Evolutionary conservation across 371 early-diverging fungal species (phyloP).

Genomic region (Mortierella sp.): DNA sequence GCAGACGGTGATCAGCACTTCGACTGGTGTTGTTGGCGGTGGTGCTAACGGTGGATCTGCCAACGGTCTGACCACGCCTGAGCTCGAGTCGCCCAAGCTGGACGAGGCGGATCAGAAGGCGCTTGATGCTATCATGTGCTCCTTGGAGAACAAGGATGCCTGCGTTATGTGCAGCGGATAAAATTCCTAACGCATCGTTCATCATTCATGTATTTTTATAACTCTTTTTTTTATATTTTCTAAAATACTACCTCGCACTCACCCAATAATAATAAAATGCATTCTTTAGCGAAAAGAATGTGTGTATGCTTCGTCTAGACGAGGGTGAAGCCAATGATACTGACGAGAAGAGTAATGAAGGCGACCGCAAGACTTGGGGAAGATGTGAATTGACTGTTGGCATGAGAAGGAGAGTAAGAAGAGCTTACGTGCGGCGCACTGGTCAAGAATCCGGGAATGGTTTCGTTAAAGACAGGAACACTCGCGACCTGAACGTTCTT

Average conservation of each 20-base stretch:
- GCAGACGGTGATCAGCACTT: constrained; percentile 35
- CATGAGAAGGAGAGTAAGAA: not conserved
- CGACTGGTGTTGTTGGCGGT: too few relatives aligned
- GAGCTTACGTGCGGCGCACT: not conserved
- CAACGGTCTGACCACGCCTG: constrained; percentile 40
- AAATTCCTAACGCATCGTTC: constrained; percentile 11
- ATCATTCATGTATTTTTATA: not conserved
- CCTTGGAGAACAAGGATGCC: constrained; percentile 82
- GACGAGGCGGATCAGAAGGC: constrained; percentile 60
- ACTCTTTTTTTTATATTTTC: not conserved
- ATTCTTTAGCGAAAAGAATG: too few relatives aligned
- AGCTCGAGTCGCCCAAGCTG: constrained; percentile 63
- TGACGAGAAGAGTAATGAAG: not conserved
- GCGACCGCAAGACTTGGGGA: not conserved
- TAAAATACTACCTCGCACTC: not conserved
- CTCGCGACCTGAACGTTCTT: not conserved
- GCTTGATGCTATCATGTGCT: constrained; percentile 74
- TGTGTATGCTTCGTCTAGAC: not conserved
- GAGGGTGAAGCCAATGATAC: not conserved
- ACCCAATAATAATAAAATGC: not conserved
- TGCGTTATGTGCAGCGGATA: constrained; percentile 82
- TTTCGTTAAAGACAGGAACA: not conserved
- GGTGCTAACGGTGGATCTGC: constrained; percentile 2
- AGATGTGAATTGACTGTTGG: too few relatives aligned
- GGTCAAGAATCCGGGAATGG: not conserved